Evolutionary conservation across 2,329 filamentous ascomycete genomes (phyloP), one percentile per base, ranked within the genome.

Genomic region (Aspergillus carbonarius): DNA sequence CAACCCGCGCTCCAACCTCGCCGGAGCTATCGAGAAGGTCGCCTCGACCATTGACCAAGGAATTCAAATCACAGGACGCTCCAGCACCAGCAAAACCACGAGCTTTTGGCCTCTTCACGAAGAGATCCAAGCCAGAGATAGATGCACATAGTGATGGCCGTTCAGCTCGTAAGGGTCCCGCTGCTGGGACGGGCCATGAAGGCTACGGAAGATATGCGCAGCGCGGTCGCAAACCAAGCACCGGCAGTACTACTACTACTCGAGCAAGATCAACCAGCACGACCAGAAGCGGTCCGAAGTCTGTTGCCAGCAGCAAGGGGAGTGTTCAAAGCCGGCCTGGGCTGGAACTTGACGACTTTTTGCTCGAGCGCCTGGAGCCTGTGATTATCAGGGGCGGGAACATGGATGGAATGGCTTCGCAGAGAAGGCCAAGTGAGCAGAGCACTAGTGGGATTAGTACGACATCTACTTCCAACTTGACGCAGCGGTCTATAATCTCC

Each of bases 151-250:
- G 72, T 0, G 83, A 87, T 83, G 70, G 81, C 82, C 37, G 86
- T 83, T 70, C 79, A 7, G 60, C 79, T 23, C 84, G 89, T 27
- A 93, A 92, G 74, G 93, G 93, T 0, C 93, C 93, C 20, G 86
- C 84, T 15, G 93, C 93, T 40, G 93, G 93, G n/a, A 98, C 93
- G 37, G 93, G 93, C 0, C 92, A 98, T 68, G 93, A 98, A 77
- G 79, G 78, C 27, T 83, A 83, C 63, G 79, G 79, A 12, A 81
- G 74, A 63, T 79, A 81, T 66, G 72, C 72, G 4, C 73, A 75
- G 56, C 72, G 79, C 42, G 79, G 78, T 46, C 74, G 79, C 54
- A 79, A 76, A 59, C 54, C 71, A 52, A 81, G 78, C 54, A 66
- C 73, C 49, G 71, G 76, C 56, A 78, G 72, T 63, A 75, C 65